Conservation (phyloP, 2,329 filamentous ascomycete species). For the Lecanicillium sp. region DNA sequence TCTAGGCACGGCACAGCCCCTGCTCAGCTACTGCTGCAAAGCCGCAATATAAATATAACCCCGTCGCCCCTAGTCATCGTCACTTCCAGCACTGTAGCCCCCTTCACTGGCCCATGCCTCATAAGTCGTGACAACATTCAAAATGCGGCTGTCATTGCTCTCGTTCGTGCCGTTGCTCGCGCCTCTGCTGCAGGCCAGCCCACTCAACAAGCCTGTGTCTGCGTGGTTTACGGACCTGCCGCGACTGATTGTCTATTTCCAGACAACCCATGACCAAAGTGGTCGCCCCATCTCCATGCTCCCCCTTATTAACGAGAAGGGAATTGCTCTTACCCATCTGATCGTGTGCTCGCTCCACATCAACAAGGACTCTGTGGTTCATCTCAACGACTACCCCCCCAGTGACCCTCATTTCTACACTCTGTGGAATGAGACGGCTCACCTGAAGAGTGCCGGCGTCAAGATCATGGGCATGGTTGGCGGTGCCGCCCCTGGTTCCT, state of each 20-base stretch:
- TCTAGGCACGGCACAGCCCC: too few species aligned
- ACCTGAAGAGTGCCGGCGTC: conserved; percentile 65
- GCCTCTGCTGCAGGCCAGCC: conserved; percentile 9
- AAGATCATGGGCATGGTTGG: conserved; percentile 81
- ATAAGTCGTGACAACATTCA: neutral
- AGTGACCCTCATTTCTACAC: conserved; percentile 56
- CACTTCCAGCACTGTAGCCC: neutral
- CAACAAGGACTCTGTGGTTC: conserved; percentile 59
- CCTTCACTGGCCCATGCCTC: neutral
- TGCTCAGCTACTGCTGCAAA: too few species aligned
- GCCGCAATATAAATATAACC: conserved; percentile 5
- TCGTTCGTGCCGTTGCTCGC: conserved; percentile 6
- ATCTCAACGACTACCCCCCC: conserved; percentile 71
- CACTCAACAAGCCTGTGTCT: conserved; percentile 14
- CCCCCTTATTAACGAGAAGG: conserved; percentile 36
- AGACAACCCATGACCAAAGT: conserved; percentile 39
- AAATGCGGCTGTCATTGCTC: conserved; percentile 10
- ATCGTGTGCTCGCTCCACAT: conserved; percentile 79
- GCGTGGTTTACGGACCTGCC: conserved; percentile 18
- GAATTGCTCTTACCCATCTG: conserved; percentile 60
- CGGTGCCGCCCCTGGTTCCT: conserved; percentile 71
- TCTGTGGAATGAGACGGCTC: conserved; percentile 68
- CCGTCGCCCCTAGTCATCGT: neutral
- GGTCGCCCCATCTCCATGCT: conserved; percentile 43
- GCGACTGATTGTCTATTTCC: conserved; percentile 45